Conservation (phyloP, 2,329 filamentous ascomycete genomes). For the Setomelanomma holmii region DNA sequence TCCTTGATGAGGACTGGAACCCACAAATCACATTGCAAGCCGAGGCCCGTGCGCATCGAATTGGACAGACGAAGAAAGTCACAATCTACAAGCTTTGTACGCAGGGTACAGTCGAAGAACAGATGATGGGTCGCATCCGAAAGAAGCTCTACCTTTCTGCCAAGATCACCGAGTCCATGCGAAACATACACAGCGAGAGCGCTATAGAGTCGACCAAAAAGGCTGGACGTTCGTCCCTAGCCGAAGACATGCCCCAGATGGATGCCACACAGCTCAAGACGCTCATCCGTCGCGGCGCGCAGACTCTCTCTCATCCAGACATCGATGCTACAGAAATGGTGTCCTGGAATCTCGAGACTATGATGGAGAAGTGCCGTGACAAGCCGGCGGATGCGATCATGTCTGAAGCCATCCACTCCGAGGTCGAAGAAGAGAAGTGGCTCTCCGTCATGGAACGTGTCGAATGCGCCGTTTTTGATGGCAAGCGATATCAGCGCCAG, state of each 20-base stretch:
- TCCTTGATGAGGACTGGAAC: constrained; percentile 65
- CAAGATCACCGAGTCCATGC: constrained; percentile 67
- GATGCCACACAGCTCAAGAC: constrained; percentile 61
- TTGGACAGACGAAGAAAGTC: constrained; percentile 62
- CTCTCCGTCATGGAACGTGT: constrained; percentile 64
- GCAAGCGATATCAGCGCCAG: constrained; percentile 57
- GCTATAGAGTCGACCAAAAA: constrained; percentile 29
- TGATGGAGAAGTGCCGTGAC: constrained; percentile 62
- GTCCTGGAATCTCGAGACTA: constrained; percentile 63
- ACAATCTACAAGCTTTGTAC: constrained; percentile 65
- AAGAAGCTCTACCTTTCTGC: constrained; percentile 69
- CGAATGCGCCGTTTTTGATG: constrained; percentile 64
- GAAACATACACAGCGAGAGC: constrained; percentile 56
- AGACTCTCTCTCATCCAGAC: constrained; percentile 60
- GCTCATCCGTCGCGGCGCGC: constrained; percentile 61
- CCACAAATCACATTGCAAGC: constrained; percentile 62
- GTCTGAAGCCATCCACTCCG: constrained; percentile 39
- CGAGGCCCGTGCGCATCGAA: constrained; percentile 62
- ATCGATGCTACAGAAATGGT: constrained; percentile 65
- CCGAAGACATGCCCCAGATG: constrained; percentile 61
- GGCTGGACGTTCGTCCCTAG: constrained; percentile 24
- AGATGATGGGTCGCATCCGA: constrained; percentile 64
- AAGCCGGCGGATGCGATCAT: constrained; percentile 54
- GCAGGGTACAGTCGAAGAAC: constrained; percentile 64
- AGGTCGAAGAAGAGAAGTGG: constrained; percentile 63